A percentile compares a stretch with the other conserved stretches of the same genome.
Conservation (phyloP, 2,329 filamentous ascomycete species). For the Beauveria sp. region DNA sequence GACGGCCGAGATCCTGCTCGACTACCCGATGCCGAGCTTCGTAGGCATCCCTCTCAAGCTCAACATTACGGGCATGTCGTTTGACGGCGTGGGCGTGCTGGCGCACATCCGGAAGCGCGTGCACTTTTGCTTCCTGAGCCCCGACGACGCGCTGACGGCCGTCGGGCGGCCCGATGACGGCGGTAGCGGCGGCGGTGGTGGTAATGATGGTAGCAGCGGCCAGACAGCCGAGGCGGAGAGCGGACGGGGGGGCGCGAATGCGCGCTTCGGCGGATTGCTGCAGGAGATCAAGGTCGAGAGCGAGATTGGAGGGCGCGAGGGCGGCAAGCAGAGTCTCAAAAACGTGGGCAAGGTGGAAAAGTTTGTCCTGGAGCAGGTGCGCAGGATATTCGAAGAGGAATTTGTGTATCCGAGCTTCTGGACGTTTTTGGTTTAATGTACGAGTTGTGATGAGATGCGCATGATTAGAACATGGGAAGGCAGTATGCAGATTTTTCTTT, state of each 20-base stretch:
- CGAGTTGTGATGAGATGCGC: background rate
- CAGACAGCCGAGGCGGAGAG: slow-evolving; percentile 15
- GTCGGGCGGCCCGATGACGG: slow-evolving; percentile 47
- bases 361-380: slow-evolving; percentile 93
- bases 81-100: slow-evolving; percentile 88
- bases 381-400: slow-evolving; percentile 96
- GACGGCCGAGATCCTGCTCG: slow-evolving; percentile 89
- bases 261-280: slow-evolving; percentile 62
- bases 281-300: slow-evolving; percentile 95
- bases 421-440: slow-evolving; percentile 75
- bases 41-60: slow-evolving; percentile 91
- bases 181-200: slow-evolving; percentile 17
- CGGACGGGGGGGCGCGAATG: slow-evolving; percentile 17
- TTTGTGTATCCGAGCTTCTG: slow-evolving; percentile 98
- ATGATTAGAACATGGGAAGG: background rate
- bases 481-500: background rate
- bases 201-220: slow-evolving; percentile 10
- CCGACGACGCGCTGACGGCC: slow-evolving; percentile 78
- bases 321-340: slow-evolving; percentile 89
- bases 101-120: slow-evolving; percentile 84
- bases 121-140: slow-evolving; percentile 90
- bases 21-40: slow-evolving; percentile 98
- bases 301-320: slow-evolving; percentile 89
- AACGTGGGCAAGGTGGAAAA: slow-evolving; percentile 98
- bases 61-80: slow-evolving; percentile 89